Percentiles rank a stretch among this genome's conserved stretches.
These are phyloP conservation scores for Leishmania tarentolae DNA, from an alignment of 208 protist genomes.

Conservation along the genomic window DNA sequence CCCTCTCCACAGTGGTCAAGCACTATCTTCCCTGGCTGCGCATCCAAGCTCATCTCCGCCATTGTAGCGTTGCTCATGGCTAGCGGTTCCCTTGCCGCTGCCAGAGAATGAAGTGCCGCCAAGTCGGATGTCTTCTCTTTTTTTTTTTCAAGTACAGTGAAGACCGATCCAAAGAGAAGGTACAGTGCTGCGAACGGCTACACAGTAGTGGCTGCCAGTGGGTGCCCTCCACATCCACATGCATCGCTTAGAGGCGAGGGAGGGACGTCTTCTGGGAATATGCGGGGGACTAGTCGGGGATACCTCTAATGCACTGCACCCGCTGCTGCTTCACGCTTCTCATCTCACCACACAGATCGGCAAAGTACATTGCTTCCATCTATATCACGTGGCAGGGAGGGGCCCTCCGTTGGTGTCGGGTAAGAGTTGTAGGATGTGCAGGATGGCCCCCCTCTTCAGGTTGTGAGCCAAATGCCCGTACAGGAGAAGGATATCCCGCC, in stretches of 20 bases:
- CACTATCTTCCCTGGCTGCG: constrained; percentile 1
- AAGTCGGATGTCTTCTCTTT: background rate
- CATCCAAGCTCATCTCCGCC: constrained; percentile 7
- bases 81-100: constrained; percentile 14
- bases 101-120: constrained; percentile 26
- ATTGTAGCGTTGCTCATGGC: constrained; percentile 9
- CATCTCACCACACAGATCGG: background rate
- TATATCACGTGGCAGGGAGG: background rate
- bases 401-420: background rate
- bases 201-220: too few relatives aligned
- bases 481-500: background rate
- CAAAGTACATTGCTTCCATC: background rate
- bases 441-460: background rate
- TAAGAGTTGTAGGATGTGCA: background rate
- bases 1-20: constrained; percentile 11
- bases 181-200: too few relatives aligned
- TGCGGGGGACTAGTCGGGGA: too few relatives aligned
- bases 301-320: too few relatives aligned
- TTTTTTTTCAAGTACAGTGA: constrained; percentile 33
- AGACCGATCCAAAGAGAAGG: background rate
- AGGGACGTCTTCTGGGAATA: too few relatives aligned
- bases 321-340: background rate
- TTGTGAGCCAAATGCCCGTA: background rate
- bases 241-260: too few relatives aligned
- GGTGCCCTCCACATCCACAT: too few relatives aligned